Conservation (phyloP, 2,329 filamentous ascomycete genomes). For the Metarhizium anisopliae region DNA sequence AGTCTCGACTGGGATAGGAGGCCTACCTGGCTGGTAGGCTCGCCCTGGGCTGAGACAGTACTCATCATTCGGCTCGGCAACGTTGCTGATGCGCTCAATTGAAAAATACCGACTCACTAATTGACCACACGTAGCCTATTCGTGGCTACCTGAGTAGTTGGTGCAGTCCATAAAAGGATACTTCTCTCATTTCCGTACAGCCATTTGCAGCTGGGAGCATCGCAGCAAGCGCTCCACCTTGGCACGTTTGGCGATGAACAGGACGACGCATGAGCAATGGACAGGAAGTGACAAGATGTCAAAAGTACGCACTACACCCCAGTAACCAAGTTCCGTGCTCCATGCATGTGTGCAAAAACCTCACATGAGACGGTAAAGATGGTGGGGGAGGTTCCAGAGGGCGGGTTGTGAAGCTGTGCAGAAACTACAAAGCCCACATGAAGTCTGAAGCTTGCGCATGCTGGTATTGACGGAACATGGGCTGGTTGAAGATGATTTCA, state of each 20-base stretch:
- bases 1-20: background rate
- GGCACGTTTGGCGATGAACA: background rate
- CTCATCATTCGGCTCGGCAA: slow-evolving; percentile 1
- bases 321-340: too few relatives aligned
- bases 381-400: too few relatives aligned
- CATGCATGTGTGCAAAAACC: too few relatives aligned
- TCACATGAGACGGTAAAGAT: too few relatives aligned
- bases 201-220: too few relatives aligned
- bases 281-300: background rate
- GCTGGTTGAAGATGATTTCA: too few relatives aligned
- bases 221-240: background rate
- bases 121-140: background rate
- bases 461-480: too few relatives aligned
- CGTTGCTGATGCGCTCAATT: slow-evolving; percentile 4
- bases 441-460: too few relatives aligned
- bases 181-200: background rate
- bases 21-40: background rate
- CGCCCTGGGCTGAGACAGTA: background rate
- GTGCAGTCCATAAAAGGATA: background rate
- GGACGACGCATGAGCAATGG: background rate
- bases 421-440: too few relatives aligned
- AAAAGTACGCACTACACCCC: too few relatives aligned
- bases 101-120: background rate
- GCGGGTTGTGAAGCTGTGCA: too few relatives aligned
- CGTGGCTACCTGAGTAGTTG: background rate